Percentiles rank a stretch among this genome's conserved stretches.
Evolutionary conservation across 108 stramenopile genomes (phyloP).

Genomic region (Chaetoceros tenuissimus): DNA sequence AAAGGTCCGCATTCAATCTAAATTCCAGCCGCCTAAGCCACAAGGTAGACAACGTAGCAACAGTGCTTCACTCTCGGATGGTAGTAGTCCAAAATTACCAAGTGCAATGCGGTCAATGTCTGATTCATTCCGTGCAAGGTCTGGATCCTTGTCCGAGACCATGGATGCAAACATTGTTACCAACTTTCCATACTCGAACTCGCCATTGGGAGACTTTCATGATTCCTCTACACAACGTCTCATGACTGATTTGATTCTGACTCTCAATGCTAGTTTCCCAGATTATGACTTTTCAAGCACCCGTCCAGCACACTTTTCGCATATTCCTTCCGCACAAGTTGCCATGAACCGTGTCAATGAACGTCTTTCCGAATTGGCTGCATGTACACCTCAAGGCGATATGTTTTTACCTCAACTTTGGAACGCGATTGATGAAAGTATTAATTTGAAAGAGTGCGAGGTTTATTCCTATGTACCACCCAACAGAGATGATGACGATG

Average conservation of each 20-base stretch:
- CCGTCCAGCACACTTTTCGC: slow-evolving; percentile 69
- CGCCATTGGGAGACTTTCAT: slow-evolving; percentile 51
- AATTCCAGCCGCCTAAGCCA: too few relatives aligned
- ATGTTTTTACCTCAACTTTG: slow-evolving; percentile 58
- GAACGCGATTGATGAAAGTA: slow-evolving; percentile 57
- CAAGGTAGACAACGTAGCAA: neutral
- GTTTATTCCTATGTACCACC: slow-evolving; percentile 76
- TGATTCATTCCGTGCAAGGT: neutral
- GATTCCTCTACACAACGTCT: slow-evolving; percentile 71
- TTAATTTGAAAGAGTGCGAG: slow-evolving; percentile 70
- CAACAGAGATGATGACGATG: slow-evolving; percentile 47
- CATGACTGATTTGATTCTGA: slow-evolving; percentile 87
- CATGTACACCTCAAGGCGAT: slow-evolving; percentile 20
- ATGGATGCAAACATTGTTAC: neutral
- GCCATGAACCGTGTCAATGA: slow-evolving; percentile 62
- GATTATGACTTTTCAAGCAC: slow-evolving; percentile 88
- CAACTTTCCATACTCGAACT: slow-evolving; percentile 13
- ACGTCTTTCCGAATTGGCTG: slow-evolving; percentile 50
- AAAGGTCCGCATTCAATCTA: neutral
- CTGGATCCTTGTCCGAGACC: too few relatives aligned
- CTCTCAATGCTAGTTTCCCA: slow-evolving; percentile 87
- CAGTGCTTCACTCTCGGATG: too few relatives aligned
- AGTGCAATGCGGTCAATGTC: neutral
- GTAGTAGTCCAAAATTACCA: neutral
- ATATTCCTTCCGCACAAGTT: slow-evolving; percentile 25